A percentile compares a stretch with the other conserved stretches of the same genome.
Evolutionary conservation across 306 rosid species (phyloP).

Genomic region (Leucaena leucocephala): DNA sequence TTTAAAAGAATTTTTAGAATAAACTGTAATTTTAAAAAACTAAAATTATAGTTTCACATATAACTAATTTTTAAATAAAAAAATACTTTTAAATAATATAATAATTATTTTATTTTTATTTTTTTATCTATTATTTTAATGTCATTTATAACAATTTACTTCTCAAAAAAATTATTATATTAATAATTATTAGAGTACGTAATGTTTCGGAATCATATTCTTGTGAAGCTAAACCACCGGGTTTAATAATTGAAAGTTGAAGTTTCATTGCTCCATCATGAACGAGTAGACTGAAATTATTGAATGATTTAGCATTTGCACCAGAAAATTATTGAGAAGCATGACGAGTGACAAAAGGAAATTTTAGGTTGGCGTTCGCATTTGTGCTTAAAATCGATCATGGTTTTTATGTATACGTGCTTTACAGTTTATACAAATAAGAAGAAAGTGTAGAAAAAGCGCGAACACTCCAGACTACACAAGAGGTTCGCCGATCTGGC

Average conservation of each 20-base stretch:
- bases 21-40: too few relatives aligned
- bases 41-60: too few relatives aligned
- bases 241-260: not conserved
- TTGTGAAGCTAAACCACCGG: too few relatives aligned
- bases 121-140: too few relatives aligned
- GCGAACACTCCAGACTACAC: not conserved
- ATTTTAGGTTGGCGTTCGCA: not conserved
- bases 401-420: not conserved
- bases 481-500: not conserved
- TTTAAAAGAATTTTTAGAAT: too few relatives aligned
- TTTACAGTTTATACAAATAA: not conserved
- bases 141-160: too few relatives aligned
- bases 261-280: not conserved
- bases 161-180: too few relatives aligned
- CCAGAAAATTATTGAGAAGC: not conserved
- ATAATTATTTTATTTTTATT: too few relatives aligned
- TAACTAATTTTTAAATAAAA: too few relatives aligned
- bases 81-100: too few relatives aligned
- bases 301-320: not conserved
- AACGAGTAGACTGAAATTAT: not conserved
- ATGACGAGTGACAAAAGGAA: not conserved
- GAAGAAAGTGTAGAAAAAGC: not conserved
- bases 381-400: not conserved
- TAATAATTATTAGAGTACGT: too few relatives aligned
- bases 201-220: too few relatives aligned